These are phyloP conservation scores for Eudorina sp. DNA, from an alignment of 139 green algal species.

Conservation along the genomic window DNA sequence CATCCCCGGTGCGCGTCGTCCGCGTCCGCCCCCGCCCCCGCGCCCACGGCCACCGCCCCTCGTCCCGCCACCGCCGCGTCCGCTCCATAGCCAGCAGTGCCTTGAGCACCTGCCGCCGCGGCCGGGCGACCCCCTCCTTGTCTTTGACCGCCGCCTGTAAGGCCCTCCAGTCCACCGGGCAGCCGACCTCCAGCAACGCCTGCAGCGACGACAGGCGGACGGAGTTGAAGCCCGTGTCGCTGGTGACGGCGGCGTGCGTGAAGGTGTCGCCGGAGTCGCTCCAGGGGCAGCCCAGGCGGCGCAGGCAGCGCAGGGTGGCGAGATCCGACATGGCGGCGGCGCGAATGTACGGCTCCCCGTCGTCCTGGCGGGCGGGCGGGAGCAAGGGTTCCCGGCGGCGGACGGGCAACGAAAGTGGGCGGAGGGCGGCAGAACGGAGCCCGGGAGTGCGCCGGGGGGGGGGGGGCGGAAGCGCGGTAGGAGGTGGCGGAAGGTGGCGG, in stretches of 20 bases:
- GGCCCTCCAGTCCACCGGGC: conserved; percentile 2
- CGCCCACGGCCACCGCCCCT: neutral
- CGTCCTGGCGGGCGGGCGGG: neutral
- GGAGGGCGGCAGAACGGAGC: too few relatives aligned
- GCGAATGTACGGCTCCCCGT: conserved; percentile 1
- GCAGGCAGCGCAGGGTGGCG: neutral
- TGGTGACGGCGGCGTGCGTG: neutral
- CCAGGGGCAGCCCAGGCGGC: conserved; percentile 25
- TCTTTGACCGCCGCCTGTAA: neutral
- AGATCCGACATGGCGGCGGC: neutral
- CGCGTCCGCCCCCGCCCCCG: neutral
- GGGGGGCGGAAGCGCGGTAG: neutral
- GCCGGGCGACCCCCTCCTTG: neutral
- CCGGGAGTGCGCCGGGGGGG: too few relatives aligned
- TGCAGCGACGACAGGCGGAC: neutral
- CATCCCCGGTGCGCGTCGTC: too few relatives aligned
- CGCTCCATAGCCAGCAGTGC: neutral
- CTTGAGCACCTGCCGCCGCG: neutral
- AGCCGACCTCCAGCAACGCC: neutral
- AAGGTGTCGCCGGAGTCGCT: conserved; percentile 14
- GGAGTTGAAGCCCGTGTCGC: neutral
- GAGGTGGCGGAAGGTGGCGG: neutral
- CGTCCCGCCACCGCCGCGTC: neutral
- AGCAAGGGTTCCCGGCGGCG: too few relatives aligned
- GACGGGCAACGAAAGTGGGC: too few relatives aligned